These are phyloP conservation scores for Phlebiopsis flavidoalba DNA, from an alignment of 768 basidiomycete species.

Conservation along the genomic window DNA sequence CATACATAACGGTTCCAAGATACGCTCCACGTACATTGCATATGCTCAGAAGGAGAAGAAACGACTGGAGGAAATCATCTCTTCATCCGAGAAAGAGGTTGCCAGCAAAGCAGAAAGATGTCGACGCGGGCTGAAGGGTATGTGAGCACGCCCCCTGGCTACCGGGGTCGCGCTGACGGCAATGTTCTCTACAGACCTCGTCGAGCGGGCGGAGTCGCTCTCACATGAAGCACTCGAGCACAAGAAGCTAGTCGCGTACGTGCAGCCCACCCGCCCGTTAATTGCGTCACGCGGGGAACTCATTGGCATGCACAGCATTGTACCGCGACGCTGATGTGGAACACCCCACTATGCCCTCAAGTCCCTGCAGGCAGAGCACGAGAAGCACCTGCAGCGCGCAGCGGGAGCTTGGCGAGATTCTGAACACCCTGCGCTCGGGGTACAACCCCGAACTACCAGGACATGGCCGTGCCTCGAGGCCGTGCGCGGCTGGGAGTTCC, in stretches of 20 bases:
- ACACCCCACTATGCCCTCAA: constrained; percentile 73
- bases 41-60: constrained; percentile 89
- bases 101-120: constrained; percentile 59
- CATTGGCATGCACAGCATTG: constrained; percentile 49
- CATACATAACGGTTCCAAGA: constrained; percentile 90
- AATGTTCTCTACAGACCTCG: constrained; percentile 48
- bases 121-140: constrained; percentile 69
- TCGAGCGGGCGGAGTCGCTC: constrained; percentile 71
- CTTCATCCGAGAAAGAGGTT: constrained; percentile 54
- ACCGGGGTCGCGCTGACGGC: not conserved
- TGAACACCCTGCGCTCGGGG: constrained; percentile 71
- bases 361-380: constrained; percentile 68
- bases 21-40: constrained; percentile 81
- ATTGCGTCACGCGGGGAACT: constrained; percentile 1
- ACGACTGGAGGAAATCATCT: constrained; percentile 64
- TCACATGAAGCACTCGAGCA: constrained; percentile 78
- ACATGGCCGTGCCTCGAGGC: constrained; percentile 98
- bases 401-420: constrained; percentile 74
- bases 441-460: constrained; percentile 99
- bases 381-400: constrained; percentile 72
- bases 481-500: constrained; percentile 87
- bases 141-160: not conserved
- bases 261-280: too few species aligned
- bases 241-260: constrained; percentile 85
- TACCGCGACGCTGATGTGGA: constrained; percentile 68